phyloP scores from a whole-genome alignment of 208 protist species.

The Leishmania arabica region DNA sequence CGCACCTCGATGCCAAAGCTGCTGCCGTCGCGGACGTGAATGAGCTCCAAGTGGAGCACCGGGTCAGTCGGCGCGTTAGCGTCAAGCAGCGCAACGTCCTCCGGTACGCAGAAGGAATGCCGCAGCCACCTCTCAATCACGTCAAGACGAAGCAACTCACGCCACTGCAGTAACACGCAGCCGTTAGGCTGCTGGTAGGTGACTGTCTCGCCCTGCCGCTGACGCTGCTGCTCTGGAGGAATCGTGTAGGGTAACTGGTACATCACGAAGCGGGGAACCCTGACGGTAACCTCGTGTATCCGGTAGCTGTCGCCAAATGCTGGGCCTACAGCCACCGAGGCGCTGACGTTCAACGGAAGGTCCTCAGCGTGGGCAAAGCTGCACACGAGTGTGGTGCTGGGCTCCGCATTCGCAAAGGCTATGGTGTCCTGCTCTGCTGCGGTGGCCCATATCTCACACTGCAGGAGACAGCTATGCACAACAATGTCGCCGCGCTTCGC shows the following conservation, averaged over 20 bases:
- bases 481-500: slow-evolving; percentile 43
- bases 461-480: slow-evolving; percentile 75
- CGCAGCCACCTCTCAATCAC: slow-evolving; percentile 51
- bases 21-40: slow-evolving; percentile 69
- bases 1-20: slow-evolving; percentile 51
- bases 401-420: slow-evolving; percentile 23
- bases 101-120: slow-evolving; percentile 50
- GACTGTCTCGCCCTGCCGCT: slow-evolving; percentile 1
- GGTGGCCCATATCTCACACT: slow-evolving; percentile 46
- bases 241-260: slow-evolving; percentile 44
- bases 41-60: slow-evolving; percentile 46
- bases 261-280: slow-evolving; percentile 89
- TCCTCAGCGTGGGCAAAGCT: slow-evolving; percentile 60
- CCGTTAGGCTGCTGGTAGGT: slow-evolving; percentile 34
- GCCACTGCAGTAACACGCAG: slow-evolving; percentile 54
- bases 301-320: slow-evolving; percentile 65
- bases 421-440: slow-evolving; percentile 23
- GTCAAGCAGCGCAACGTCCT: slow-evolving; percentile 28
- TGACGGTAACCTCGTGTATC: slow-evolving; percentile 79
- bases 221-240: not conserved
- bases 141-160: slow-evolving; percentile 38
- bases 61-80: slow-evolving; percentile 26
- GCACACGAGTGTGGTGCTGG: slow-evolving; percentile 56
- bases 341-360: slow-evolving; percentile 50
- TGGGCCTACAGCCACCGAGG: slow-evolving; percentile 85